phyloP scores from a whole-genome alignment of 352 stramenopile genomes.

The Phytophthora pisi region DNA sequence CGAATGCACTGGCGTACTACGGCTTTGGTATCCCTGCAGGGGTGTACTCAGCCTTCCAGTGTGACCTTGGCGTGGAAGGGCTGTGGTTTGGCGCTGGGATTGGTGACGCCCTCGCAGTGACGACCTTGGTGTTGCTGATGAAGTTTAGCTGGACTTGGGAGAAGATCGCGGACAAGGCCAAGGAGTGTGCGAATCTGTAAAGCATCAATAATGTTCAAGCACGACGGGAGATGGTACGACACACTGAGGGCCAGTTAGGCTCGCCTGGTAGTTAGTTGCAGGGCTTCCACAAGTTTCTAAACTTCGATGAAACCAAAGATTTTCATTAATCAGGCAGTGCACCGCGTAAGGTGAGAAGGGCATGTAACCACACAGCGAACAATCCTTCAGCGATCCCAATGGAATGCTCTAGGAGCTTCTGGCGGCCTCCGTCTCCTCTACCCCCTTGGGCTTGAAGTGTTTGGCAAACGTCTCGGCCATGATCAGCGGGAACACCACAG shows the following conservation, averaged over 20 bases:
- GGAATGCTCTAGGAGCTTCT: conserved; percentile 25
- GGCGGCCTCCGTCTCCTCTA: conserved; percentile 27
- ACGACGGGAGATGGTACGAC: too few relatives aligned
- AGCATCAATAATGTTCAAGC: too few relatives aligned
- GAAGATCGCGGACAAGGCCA: not conserved
- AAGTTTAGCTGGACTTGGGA: not conserved
- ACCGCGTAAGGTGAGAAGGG: too few relatives aligned
- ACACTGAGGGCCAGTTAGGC: too few relatives aligned
- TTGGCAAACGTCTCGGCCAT: conserved; percentile 99
- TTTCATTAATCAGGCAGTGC: too few relatives aligned
- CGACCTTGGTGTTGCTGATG: not conserved
- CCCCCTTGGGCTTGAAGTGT: conserved; percentile 73
- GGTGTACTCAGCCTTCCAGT: not conserved
- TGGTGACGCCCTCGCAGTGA: not conserved
- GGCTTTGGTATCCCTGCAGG: not conserved
- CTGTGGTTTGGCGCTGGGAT: not conserved
- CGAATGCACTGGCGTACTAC: not conserved
- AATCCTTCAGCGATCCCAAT: not conserved
- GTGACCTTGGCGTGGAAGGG: not conserved
- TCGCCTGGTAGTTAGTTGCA: too few relatives aligned
- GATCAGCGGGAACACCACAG: conserved; percentile 99
- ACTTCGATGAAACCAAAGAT: too few relatives aligned
- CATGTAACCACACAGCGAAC: too few relatives aligned
- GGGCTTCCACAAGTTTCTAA: too few relatives aligned
- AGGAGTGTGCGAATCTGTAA: not conserved